phyloP scores from a whole-genome alignment of 257 asterid genomes.

The Solanum gracilifrons region DNA sequence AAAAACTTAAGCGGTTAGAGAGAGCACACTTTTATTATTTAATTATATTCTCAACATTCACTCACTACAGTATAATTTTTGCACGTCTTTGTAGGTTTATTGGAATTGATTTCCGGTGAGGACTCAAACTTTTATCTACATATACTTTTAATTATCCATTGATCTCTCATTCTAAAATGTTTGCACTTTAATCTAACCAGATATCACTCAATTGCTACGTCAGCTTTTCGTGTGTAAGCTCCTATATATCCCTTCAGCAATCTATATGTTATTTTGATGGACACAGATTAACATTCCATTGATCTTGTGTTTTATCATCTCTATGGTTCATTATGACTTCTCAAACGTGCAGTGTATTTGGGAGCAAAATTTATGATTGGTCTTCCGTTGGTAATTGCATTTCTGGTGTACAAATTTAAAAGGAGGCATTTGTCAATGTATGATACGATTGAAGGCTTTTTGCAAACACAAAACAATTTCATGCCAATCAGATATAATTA shows the following conservation, averaged over 20 bases:
- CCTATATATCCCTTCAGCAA: neutral
- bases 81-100: neutral
- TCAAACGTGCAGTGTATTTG: neutral
- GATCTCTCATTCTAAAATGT: neutral
- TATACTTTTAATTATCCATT: neutral
- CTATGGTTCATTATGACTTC: neutral
- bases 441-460: neutral
- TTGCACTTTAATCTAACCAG: neutral
- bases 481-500: no score
- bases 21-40: no score
- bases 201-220: fast-evolving
- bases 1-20: no score
- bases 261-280: neutral
- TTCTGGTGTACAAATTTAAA: neutral
- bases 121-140: neutral
- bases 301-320: neutral
- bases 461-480: neutral
- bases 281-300: neutral
- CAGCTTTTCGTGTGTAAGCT: fast-evolving
- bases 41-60: no score
- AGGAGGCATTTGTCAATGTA: neutral
- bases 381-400: neutral
- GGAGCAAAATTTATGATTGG: neutral
- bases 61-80: no score
- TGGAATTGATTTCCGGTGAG: neutral